These are phyloP conservation scores for Xylaria curta DNA, from an alignment of 495 filamentous ascomycete genomes.

Conservation along the genomic window DNA sequence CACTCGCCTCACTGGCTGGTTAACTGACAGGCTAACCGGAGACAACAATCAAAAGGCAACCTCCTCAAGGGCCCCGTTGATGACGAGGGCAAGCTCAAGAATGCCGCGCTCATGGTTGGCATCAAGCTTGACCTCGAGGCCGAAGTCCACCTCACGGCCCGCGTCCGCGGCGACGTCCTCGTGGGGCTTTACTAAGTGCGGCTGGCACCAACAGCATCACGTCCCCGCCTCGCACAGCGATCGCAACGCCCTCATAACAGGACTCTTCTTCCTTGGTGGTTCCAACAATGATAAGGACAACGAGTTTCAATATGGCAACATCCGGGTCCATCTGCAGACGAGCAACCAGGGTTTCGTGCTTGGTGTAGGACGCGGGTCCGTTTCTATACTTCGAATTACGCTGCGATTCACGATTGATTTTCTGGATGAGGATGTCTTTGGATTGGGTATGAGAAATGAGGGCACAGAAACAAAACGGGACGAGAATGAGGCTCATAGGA, in stretches of 20 bases:
- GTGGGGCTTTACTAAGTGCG: conserved; percentile 35
- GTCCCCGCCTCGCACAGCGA: neutral
- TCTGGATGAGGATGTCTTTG: neutral
- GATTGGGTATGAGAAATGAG: conserved; percentile 12
- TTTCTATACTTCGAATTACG: conserved; percentile 24
- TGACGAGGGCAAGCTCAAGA: conserved; percentile 49
- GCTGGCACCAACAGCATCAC: conserved; percentile 6
- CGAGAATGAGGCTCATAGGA: neutral
- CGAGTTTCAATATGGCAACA: conserved; percentile 23
- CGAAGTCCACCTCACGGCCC: conserved; percentile 50
- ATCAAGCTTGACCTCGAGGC: conserved; percentile 54
- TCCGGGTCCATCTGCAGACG: conserved; percentile 21
- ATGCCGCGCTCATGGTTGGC: conserved; percentile 49
- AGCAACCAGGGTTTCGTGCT: conserved; percentile 24
- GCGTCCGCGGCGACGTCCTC: conserved; percentile 49
- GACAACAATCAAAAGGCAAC: conserved; percentile 31
- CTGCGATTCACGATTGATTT: conserved; percentile 26
- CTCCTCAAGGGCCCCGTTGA: conserved; percentile 49
- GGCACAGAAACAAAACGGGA: conserved; percentile 9
- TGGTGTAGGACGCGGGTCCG: conserved; percentile 13
- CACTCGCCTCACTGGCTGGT: conserved; percentile 8
- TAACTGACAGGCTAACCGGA: conserved; percentile 27
- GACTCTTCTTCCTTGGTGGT: conserved; percentile 25
- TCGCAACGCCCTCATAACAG: neutral
- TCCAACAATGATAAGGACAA: conserved; percentile 3